A percentile compares a stretch with the other conserved stretches of the same genome.
phyloP scores from a whole-genome alignment of 495 filamentous ascomycete genomes.

The Aspergillus panamensis region DNA sequence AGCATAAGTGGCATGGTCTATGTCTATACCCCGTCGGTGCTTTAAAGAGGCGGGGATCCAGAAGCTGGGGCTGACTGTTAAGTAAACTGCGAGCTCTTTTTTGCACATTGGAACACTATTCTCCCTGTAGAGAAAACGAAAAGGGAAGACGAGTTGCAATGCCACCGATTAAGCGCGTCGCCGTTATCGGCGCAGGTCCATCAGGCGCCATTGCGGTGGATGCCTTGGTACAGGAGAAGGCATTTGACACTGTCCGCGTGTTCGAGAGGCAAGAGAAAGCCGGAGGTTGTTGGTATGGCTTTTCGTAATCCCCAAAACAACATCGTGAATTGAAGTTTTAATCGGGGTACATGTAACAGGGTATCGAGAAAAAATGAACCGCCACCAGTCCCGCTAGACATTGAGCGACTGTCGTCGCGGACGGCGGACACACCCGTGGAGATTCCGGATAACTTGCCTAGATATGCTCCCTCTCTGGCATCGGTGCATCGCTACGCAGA shows the following conservation, averaged over 20 bases:
- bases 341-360: constrained; percentile 21
- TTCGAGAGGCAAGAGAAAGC: constrained; percentile 57
- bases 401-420: constrained; percentile 40
- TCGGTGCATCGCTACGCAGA: constrained; percentile 48
- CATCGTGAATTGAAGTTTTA: neutral
- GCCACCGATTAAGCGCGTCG: constrained; percentile 45
- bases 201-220: constrained; percentile 57
- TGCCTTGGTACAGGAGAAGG: constrained; percentile 53
- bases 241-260: constrained; percentile 54
- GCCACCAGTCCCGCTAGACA: constrained; percentile 28
- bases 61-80: neutral
- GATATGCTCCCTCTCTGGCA: constrained; percentile 37
- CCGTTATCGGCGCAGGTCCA: constrained; percentile 58
- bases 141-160: constrained; percentile 11
- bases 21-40: neutral
- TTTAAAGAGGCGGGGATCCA: neutral
- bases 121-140: neutral
- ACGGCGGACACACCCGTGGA: constrained; percentile 47
- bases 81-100: too few relatives aligned
- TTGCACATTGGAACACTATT: neutral
- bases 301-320: neutral
- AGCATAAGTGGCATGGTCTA: neutral
- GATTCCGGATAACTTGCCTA: constrained; percentile 45
- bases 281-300: constrained; percentile 55
- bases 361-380: constrained; percentile 39